These are phyloP conservation scores for Elaeis oleifera DNA, from an alignment of 202 grass and related monocot species.

Conservation along the genomic window DNA sequence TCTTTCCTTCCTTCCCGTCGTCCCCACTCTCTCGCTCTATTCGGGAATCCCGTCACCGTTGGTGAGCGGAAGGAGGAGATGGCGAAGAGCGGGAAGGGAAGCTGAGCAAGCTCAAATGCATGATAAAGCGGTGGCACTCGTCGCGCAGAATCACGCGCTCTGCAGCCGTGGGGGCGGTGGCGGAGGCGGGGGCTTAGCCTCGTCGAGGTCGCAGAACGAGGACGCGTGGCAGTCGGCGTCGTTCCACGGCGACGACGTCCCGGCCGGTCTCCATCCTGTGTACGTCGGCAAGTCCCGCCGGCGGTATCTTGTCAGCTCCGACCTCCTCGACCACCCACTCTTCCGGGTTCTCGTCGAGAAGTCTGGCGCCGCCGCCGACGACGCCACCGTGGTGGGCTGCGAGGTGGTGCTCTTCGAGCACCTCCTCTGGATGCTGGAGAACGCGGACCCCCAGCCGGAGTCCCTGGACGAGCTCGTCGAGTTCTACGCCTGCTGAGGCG, in stretches of 20 bases:
- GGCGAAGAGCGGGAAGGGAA: constrained; percentile 39
- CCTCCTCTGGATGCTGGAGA: constrained; percentile 97
- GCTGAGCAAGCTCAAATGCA: constrained; percentile 66
- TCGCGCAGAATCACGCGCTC: constrained; percentile 40
- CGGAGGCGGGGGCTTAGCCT: not conserved
- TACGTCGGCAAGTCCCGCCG: constrained; percentile 84
- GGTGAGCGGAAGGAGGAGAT: not conserved
- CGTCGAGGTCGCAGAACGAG: not conserved
- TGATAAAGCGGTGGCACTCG: constrained; percentile 72
- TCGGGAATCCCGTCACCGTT: too few relatives aligned
- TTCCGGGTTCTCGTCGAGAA: constrained; percentile 64
- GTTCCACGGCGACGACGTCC: constrained; percentile 59
- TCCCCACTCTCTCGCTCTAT: too few relatives aligned
- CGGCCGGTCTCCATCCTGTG: constrained; percentile 70
- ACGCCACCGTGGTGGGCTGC: constrained; percentile 49
- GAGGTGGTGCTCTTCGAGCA: constrained; percentile 97
- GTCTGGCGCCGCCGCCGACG: constrained; percentile 23
- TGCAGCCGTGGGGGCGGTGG: constrained; percentile 16
- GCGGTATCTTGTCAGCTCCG: constrained; percentile 56
- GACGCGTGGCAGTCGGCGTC: constrained; percentile 29
- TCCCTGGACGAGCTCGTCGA: constrained; percentile 83
- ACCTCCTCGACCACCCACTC: constrained; percentile 46
- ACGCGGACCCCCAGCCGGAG: constrained; percentile 79
- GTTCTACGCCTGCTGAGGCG: constrained; percentile 71
- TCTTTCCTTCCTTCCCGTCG: not conserved